These are phyloP conservation scores for Laguncularia racemosa DNA, from an alignment of 345 rosid species.

Conservation along the genomic window DNA sequence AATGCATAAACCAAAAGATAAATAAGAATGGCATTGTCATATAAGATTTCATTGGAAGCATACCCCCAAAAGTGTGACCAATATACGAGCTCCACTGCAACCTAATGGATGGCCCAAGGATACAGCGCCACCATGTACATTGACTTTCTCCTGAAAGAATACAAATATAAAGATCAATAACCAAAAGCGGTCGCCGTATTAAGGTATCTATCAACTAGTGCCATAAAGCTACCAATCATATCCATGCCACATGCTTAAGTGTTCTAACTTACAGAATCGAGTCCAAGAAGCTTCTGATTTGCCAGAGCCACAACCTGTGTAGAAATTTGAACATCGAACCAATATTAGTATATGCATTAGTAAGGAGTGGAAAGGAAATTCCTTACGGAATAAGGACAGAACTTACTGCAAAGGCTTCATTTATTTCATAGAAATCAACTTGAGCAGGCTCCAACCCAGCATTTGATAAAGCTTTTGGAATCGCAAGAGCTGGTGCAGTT, in stretches of 20 bases:
- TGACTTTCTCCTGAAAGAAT: conserved; percentile 64
- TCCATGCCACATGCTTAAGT: not conserved
- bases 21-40: too few relatives aligned
- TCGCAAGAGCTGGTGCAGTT: conserved; percentile 92
- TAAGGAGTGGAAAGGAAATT: not conserved
- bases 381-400: not conserved
- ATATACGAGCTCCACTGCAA: conserved; percentile 97
- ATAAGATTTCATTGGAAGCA: not conserved
- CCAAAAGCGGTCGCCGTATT: not conserved
- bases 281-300: conserved; percentile 72
- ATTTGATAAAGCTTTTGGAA: conserved; percentile 82
- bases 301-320: conserved; percentile 97
- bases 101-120: conserved; percentile 97
- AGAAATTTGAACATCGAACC: conserved; percentile 1
- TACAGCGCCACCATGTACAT: conserved; percentile 95
- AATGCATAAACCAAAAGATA: too few relatives aligned
- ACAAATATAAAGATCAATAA: not conserved
- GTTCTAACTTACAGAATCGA: conserved; percentile 60
- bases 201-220: not conserved
- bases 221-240: not conserved
- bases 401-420: conserved; percentile 96
- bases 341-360: conserved; percentile 1
- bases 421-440: conserved; percentile 89
- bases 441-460: conserved; percentile 80
- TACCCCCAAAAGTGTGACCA: conserved; percentile 93